Evolutionary conservation across 2,329 filamentous ascomycete species (phyloP).

Genomic region (Colletotrichum lini): DNA sequence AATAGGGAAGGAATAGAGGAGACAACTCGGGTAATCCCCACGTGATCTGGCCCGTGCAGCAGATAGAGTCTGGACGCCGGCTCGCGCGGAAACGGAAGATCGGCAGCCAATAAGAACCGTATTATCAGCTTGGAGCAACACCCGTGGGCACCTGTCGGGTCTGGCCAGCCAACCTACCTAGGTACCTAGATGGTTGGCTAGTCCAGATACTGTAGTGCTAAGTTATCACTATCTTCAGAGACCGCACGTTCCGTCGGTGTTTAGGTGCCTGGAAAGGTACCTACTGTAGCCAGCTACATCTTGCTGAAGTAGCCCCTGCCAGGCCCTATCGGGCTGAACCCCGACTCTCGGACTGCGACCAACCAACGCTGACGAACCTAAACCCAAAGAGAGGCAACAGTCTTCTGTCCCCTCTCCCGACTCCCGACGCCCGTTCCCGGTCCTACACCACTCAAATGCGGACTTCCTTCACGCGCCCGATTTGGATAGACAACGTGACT

Average conservation of each 20-base stretch:
- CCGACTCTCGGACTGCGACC: slow-evolving; percentile 25
- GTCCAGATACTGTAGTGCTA: no score
- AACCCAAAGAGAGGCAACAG: not conserved
- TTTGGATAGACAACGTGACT: slow-evolving; percentile 24
- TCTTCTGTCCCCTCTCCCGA: not conserved
- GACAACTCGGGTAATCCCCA: slow-evolving; percentile 5
- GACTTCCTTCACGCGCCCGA: not conserved
- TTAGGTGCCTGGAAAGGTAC: no score
- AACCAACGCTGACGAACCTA: slow-evolving; percentile 11
- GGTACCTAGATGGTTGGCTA: no score
- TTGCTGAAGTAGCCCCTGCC: not conserved
- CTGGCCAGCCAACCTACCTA: slow-evolving; percentile 9
- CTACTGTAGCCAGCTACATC: no score
- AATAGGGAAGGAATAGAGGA: not conserved
- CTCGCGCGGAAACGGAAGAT: slow-evolving; percentile 9
- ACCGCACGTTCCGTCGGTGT: no score
- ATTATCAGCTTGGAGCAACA: not conserved
- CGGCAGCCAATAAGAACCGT: slow-evolving; percentile 14
- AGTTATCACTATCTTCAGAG: no score
- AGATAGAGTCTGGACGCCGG: slow-evolving; percentile 3
- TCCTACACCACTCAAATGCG: not conserved
- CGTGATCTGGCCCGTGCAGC: slow-evolving; percentile 32
- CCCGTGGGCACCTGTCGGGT: slow-evolving; percentile 12
- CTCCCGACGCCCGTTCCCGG: not conserved
- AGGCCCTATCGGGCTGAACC: slow-evolving; percentile 15